These are phyloP conservation scores for Ceratobasidium sp. DNA, from an alignment of 1,284 basidiomycete genomes.

Conservation along the genomic window DNA sequence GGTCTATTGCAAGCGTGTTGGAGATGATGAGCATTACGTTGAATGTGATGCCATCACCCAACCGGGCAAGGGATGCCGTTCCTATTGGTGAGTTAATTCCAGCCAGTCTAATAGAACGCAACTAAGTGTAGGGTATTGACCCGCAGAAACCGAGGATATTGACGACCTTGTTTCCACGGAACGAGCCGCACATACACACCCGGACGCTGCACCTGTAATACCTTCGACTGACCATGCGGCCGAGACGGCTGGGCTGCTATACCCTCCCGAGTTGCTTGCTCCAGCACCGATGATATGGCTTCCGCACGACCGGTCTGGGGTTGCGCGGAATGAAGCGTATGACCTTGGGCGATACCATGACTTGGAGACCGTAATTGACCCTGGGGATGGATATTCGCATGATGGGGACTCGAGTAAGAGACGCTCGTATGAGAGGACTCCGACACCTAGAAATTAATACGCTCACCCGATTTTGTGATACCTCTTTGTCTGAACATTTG, in stretches of 20 bases:
- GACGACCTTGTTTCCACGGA: constrained; percentile 82
- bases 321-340: constrained; percentile 74
- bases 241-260: constrained; percentile 78
- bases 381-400: constrained; percentile 21
- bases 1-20: constrained; percentile 77
- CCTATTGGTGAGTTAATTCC: constrained; percentile 67
- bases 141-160: constrained; percentile 73
- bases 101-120: not conserved
- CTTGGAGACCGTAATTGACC: constrained; percentile 32
- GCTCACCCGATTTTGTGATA: not conserved
- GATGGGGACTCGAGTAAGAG: constrained; percentile 34
- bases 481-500: not conserved
- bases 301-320: constrained; percentile 75
- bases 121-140: constrained; percentile 8
- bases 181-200: constrained; percentile 77
- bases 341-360: constrained; percentile 76
- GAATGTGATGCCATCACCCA: constrained; percentile 71
- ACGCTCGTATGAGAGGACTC: constrained; percentile 31
- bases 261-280: constrained; percentile 80
- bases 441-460: constrained; percentile 30
- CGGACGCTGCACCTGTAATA: constrained; percentile 77
- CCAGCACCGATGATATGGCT: constrained; percentile 83
- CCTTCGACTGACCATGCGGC: constrained; percentile 77
- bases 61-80: constrained; percentile 64
- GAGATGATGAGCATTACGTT: constrained; percentile 83